A percentile compares a stretch with the other conserved stretches of the same genome.
Evolutionary conservation across 257 asterid species (phyloP).

Genomic region (Salvia hispanica): DNA sequence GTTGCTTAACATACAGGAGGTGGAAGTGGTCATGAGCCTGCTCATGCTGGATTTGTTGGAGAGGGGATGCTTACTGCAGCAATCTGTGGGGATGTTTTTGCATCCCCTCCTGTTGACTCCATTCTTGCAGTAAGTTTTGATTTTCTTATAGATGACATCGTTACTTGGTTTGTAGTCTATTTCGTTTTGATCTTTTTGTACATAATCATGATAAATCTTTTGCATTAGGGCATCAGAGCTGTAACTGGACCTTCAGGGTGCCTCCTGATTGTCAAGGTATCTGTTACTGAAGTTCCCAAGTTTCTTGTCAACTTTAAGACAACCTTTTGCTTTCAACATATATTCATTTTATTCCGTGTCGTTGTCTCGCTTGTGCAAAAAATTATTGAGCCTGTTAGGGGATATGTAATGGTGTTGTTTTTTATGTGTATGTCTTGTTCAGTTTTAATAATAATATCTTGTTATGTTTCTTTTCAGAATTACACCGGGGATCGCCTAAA

Average conservation of each 20-base stretch:
- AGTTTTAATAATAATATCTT: slow-evolving; percentile 20
- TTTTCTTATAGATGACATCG: slow-evolving; percentile 16
- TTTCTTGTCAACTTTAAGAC: slow-evolving; percentile 15
- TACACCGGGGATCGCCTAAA: slow-evolving; percentile 95
- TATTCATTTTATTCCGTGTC: slow-evolving; percentile 5
- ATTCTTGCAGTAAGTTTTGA: slow-evolving; percentile 78
- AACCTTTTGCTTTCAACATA: slow-evolving; percentile 8
- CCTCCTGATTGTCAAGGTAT: slow-evolving; percentile 91
- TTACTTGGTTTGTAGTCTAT: slow-evolving; percentile 18
- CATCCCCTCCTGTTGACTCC: slow-evolving; percentile 90
- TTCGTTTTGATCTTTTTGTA: slow-evolving; percentile 21
- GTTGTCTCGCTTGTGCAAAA: slow-evolving; percentile 1
- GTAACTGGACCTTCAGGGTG: slow-evolving; percentile 95
- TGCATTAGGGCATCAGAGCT: slow-evolving; percentile 81
- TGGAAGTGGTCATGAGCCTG: slow-evolving; percentile 99
- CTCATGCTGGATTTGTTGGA: slow-evolving; percentile 99
- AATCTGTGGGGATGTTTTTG: slow-evolving; percentile 94
- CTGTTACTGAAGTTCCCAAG: slow-evolving; percentile 11
- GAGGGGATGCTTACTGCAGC: slow-evolving; percentile 99
- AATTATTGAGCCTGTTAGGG: not conserved
- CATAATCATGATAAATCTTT: slow-evolving; percentile 28
- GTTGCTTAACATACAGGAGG: slow-evolving; percentile 64
- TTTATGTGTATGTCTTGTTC: not conserved
- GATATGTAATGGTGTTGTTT: not conserved
- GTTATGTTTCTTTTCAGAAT: slow-evolving; percentile 53